A percentile compares a stretch with the other conserved stretches of the same genome.
These are phyloP conservation scores for Diaporthe sp. DNA, from an alignment of 2,329 filamentous ascomycete species.

Conservation along the genomic window DNA sequence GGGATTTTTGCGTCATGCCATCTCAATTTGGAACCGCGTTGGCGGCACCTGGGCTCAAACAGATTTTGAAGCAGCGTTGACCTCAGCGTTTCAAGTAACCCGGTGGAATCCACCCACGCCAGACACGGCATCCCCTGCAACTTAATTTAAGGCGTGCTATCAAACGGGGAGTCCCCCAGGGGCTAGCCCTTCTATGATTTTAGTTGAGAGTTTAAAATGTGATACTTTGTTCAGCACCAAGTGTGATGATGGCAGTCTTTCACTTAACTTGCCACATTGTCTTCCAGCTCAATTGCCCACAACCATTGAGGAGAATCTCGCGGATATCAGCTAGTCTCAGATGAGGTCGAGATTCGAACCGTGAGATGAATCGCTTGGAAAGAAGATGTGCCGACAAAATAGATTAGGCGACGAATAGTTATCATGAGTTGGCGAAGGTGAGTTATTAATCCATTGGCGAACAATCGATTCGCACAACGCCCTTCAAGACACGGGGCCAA, in stretches of 20 bases:
- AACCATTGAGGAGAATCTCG: neutral
- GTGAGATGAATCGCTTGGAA: neutral
- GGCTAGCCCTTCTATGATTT: no score
- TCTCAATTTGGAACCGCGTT: neutral
- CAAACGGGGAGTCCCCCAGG: neutral
- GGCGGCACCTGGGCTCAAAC: conserved; percentile 22
- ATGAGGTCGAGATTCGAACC: neutral
- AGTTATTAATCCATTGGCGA: neutral
- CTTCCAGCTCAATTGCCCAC: no score
- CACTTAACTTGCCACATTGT: neutral
- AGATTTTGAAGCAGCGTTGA: conserved; percentile 9
- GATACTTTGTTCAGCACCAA: neutral
- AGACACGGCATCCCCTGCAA: neutral
- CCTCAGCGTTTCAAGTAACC: conserved; percentile 6
- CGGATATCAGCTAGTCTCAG: fast-evolving
- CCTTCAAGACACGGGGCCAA: neutral
- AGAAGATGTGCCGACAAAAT: neutral
- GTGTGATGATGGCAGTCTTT: no score
- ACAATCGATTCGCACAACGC: no score
- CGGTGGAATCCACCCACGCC: conserved; percentile 4
- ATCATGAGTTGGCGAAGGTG: no score
- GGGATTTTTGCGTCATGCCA: neutral
- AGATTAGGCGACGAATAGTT: neutral
- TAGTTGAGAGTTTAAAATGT: neutral
- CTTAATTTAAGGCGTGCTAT: neutral